phyloP scores from a whole-genome alignment of 495 filamentous ascomycete genomes.

The Barbatosphaeria neglecta region DNA sequence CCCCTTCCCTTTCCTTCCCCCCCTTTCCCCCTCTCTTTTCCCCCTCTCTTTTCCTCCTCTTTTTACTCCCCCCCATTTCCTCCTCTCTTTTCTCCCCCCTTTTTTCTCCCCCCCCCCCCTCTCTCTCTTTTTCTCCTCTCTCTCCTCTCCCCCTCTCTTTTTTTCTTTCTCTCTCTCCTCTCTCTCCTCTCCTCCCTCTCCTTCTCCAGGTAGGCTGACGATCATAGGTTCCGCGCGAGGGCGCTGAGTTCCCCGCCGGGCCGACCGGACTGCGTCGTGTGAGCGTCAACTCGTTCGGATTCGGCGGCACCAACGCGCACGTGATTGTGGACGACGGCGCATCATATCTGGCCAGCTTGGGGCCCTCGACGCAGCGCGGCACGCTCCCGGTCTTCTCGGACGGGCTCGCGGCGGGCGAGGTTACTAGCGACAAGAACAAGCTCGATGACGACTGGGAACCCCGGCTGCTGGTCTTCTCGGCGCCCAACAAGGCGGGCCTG shows the following conservation, averaged over 20 bases:
- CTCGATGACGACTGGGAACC: no score
- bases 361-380: conserved; percentile 1
- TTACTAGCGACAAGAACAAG: no score
- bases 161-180: background rate
- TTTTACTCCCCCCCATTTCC: background rate
- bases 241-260: conserved; percentile 13
- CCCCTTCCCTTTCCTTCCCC: no score
- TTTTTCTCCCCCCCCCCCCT: background rate
- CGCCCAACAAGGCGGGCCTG: no score
- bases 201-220: background rate
- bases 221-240: conserved; percentile 10
- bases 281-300: conserved; percentile 26
- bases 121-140: background rate
- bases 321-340: conserved; percentile 12
- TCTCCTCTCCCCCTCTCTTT: background rate
- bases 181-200: background rate
- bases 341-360: background rate
- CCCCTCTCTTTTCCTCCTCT: background rate
- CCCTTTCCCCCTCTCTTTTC: no score
- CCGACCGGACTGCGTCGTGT: conserved; percentile 17
- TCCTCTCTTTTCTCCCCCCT: background rate
- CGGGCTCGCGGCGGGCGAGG: no score
- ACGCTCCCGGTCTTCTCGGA: no score
- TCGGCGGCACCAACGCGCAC: conserved; percentile 29
- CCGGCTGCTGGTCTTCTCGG: no score